Evolutionary conservation across 768 basidiomycete species (phyloP), one percentile per base, ranked within the genome.

Genomic region (Imleria badia): DNA sequence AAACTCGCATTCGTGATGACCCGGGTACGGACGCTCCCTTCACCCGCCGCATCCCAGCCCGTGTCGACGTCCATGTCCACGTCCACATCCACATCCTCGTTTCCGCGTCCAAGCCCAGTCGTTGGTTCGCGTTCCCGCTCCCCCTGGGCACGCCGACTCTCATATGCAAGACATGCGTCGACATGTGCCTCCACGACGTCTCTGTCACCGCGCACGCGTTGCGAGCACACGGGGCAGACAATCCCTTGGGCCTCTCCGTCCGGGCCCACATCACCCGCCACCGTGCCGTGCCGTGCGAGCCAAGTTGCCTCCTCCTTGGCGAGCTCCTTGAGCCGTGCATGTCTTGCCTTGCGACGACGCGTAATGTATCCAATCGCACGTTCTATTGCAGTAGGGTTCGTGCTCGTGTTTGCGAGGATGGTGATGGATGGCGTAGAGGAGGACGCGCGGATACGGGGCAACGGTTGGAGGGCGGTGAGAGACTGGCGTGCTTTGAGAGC

Each of bases 141-240:
- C 45, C 73, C 70, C 43, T 72, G 72, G 41, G 72, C 69, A 47
- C 76, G 72, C 48, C 65, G 54, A 45, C 60, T 74, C 60, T 83
- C 81, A 61, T 88, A 74, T 6, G 82, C 82, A 40, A 93, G 68
- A 66, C 91, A 93, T 8, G 87, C 76, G 61, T 93, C 87, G n/a
- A 93, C 80, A 70, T 93, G 91, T 15, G 88, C 89, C 60, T 89
- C 83, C 3, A 89, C 63, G 10, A 90, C 84, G 55, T 90, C 90
- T 41, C 78, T 75, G 61, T 90, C 89, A 1, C 89, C 90, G 43
- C 70, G 72, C 2, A 90, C 76, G 15, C 68, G 69, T 38, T 71
- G 70, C 42, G 77, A 69, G 65, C 90, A 93, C 22, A 93, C 82
- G 1, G 90, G 91, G 61, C 90, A 93, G n/a, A 76, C 63, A 15